These are phyloP conservation scores for Funneliformis caledonium DNA, from an alignment of 371 early-diverging fungal species.

Conservation along the genomic window DNA sequence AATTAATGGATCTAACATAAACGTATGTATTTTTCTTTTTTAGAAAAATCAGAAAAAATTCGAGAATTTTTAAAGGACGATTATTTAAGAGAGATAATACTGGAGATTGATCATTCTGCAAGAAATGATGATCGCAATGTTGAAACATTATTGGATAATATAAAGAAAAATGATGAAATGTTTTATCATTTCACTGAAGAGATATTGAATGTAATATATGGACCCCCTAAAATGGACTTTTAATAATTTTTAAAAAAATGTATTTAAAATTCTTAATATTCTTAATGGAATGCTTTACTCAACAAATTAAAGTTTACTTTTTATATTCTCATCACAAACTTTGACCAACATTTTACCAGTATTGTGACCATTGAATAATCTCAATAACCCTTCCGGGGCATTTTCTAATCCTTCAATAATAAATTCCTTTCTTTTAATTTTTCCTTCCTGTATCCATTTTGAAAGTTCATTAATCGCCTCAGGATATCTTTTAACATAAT, in stretches of 20 bases:
- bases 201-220: conserved; percentile 1
- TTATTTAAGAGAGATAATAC: conserved; percentile 23
- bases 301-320: conserved; percentile 5
- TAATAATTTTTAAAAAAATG: not conserved
- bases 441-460: conserved; percentile 66
- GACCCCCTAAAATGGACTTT: not conserved
- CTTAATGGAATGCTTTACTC: no score
- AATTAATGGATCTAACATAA: not conserved
- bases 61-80: conserved; percentile 32
- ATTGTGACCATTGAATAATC: conserved; percentile 80
- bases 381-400: conserved; percentile 76
- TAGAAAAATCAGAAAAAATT: conserved; percentile 36
- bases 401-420: conserved; percentile 81
- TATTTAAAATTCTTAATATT: no score
- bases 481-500: conserved; percentile 56
- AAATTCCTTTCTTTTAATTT: conserved; percentile 68
- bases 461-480: not conserved
- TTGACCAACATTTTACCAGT: conserved; percentile 86
- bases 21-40: not conserved
- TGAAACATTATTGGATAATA: not conserved
- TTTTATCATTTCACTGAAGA: conserved; percentile 27
- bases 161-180: conserved; percentile 18
- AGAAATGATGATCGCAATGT: not conserved
- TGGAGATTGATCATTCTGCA: not conserved
- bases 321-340: conserved; percentile 47